Conservation (phyloP, 805 yeast species). For the Yarrowia porcina region DNA sequence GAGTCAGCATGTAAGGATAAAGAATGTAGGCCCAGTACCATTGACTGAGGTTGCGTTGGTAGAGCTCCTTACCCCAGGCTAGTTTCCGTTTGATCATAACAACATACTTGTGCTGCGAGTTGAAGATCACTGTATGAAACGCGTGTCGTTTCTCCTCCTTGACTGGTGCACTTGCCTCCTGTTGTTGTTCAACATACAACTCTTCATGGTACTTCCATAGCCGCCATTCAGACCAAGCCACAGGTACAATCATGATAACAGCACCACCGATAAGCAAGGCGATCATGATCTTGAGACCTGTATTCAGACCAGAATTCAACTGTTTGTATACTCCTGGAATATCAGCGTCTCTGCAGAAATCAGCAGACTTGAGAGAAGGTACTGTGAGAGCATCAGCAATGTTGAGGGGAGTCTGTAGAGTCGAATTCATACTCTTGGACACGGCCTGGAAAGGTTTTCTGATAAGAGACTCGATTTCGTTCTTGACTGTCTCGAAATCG, state of each 20-base stretch:
- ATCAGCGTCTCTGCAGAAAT: background rate
- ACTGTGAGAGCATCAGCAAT: background rate
- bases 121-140: background rate
- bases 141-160: background rate
- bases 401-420: background rate
- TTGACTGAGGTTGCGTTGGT: background rate
- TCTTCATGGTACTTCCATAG: constrained; percentile 9
- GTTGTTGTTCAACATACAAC: background rate
- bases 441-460: constrained; percentile 51
- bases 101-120: constrained; percentile 18
- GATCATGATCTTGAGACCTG: background rate
- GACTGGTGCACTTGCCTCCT: background rate
- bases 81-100: constrained; percentile 40
- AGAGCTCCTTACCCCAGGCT: background rate
- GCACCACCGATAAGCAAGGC: background rate
- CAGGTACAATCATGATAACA: background rate
- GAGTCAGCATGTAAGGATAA: constrained; percentile 23
- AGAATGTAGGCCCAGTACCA: constrained; percentile 14
- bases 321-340: background rate
- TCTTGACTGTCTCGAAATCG: constrained; percentile 60
- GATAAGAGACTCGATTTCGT: constrained; percentile 54
- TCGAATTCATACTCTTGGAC: background rate
- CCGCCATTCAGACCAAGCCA: constrained; percentile 3
- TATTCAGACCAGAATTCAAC: background rate
- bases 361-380: background rate